A percentile compares a stretch with the other conserved stretches of the same genome.
Conservation (phyloP, 2,329 filamentous ascomycete genomes). For the Phaeomoniella chlamydospora region DNA sequence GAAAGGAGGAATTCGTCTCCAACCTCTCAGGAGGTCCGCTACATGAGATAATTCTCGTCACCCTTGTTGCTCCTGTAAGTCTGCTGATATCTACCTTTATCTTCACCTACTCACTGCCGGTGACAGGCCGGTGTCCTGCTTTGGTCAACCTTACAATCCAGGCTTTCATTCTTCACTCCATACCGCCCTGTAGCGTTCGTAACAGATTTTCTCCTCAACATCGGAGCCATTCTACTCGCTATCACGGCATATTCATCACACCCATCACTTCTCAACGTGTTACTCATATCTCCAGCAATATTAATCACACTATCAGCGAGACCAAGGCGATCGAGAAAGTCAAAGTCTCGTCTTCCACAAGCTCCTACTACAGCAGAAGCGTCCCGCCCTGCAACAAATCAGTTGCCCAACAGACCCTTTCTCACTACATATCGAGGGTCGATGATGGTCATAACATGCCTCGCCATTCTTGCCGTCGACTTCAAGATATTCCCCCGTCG, state of each 20-base stretch:
- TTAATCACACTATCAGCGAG: slow-evolving; percentile 37
- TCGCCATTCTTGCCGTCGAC: slow-evolving; percentile 92
- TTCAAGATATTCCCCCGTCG: slow-evolving; percentile 84
- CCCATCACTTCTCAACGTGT: slow-evolving; percentile 57
- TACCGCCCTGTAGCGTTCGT: slow-evolving; percentile 54
- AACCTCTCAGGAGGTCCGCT: slow-evolving; percentile 73
- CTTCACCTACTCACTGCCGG: slow-evolving; percentile 7
- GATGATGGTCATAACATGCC: slow-evolving; percentile 82
- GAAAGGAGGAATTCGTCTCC: slow-evolving; percentile 93
- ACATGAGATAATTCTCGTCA: slow-evolving; percentile 75
- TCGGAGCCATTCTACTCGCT: slow-evolving; percentile 66
- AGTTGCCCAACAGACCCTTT: slow-evolving; percentile 67
- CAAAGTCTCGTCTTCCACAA: slow-evolving; percentile 11
- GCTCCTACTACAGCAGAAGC: slow-evolving; percentile 5
- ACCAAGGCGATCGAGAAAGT: slow-evolving; percentile 18
- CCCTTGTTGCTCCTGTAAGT: slow-evolving; percentile 69
- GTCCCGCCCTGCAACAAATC: slow-evolving; percentile 6
- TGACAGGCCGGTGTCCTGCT: slow-evolving; percentile 62
- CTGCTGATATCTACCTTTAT: slow-evolving; percentile 5
- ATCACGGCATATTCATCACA: slow-evolving; percentile 69
- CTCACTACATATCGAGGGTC: slow-evolving; percentile 79
- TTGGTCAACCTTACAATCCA: slow-evolving; percentile 78
- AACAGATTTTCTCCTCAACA: slow-evolving; percentile 79
- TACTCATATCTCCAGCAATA: slow-evolving; percentile 58
- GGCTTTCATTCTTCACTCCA: slow-evolving; percentile 68